These are phyloP conservation scores for Arthrocladium fulminans DNA, from an alignment of 2,329 filamentous ascomycete genomes.

Conservation along the genomic window DNA sequence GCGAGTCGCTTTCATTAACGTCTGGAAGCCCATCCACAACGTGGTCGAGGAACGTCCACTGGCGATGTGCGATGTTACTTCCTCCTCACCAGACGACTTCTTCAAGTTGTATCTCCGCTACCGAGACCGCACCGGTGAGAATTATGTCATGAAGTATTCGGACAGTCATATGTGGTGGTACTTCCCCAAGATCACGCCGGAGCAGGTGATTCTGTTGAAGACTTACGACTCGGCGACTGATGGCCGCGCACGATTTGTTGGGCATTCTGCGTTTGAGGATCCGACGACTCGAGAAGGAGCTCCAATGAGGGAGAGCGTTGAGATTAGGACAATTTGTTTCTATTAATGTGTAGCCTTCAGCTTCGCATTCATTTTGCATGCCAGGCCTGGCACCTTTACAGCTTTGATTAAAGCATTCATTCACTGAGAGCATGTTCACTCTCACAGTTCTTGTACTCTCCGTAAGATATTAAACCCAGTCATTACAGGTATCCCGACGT, in stretches of 20 bases:
- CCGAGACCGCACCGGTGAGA: constrained; percentile 32
- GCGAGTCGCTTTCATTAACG: constrained; percentile 42
- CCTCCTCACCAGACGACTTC: constrained; percentile 30
- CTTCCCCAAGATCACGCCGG: constrained; percentile 31
- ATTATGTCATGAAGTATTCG: constrained; percentile 32
- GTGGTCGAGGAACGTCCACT: constrained; percentile 33
- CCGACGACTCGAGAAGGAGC: constrained; percentile 27
- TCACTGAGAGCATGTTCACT: too few relatives aligned
- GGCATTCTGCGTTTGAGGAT: constrained; percentile 34
- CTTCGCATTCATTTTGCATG: too few relatives aligned
- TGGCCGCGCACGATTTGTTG: constrained; percentile 30
- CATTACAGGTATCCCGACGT: too few relatives aligned
- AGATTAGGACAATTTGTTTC: constrained; percentile 35
- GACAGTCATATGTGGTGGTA: constrained; percentile 33
- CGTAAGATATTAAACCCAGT: too few relatives aligned
- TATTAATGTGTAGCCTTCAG: constrained; percentile 27
- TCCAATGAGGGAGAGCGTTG: constrained; percentile 31
- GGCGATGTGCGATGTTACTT: constrained; percentile 34
- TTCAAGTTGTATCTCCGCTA: constrained; percentile 35
- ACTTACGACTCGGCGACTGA: constrained; percentile 31
- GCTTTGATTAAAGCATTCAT: too few relatives aligned
- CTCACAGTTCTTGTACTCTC: too few relatives aligned
- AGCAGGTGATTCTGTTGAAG: constrained; percentile 33
- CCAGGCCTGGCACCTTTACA: too few relatives aligned
- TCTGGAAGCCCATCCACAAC: constrained; percentile 40